A percentile compares a stretch with the other conserved stretches of the same genome.
phyloP scores from a whole-genome alignment of 768 basidiomycete species.

The Leccinum longicurvipes region DNA sequence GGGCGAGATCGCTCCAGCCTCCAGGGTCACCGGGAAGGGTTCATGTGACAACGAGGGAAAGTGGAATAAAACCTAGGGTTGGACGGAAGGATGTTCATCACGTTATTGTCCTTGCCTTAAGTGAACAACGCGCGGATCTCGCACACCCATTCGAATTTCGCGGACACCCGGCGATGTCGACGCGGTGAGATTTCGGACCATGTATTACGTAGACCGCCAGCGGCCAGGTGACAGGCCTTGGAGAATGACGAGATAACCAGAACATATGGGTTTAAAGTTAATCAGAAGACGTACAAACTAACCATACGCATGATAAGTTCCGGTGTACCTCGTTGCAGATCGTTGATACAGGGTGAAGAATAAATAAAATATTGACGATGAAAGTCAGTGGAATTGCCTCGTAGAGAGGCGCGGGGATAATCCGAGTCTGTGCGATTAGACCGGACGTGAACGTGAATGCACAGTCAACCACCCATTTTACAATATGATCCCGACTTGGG shows the following conservation, averaged over 20 bases:
- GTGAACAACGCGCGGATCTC: conserved; percentile 16
- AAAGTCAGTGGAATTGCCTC: background rate
- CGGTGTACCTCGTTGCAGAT: background rate
- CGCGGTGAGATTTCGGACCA: conserved; percentile 1
- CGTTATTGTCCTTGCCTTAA: conserved; percentile 13
- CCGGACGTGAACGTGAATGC: background rate
- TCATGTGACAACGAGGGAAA: background rate
- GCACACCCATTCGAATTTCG: conserved; percentile 5
- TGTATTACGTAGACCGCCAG: background rate
- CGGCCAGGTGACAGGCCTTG: background rate
- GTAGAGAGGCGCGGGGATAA: background rate
- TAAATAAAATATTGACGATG: background rate
- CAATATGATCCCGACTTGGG: background rate
- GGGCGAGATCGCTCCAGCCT: conserved; percentile 13
- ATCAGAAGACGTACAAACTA: background rate
- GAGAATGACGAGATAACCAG: background rate
- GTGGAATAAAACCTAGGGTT: background rate
- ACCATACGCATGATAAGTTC: background rate
- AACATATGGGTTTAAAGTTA: background rate
- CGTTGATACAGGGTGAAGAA: background rate
- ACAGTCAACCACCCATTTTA: background rate
- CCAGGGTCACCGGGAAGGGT: background rate
- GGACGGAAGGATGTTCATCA: background rate
- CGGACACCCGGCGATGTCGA: conserved; percentile 2
- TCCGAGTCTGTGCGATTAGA: background rate